Evolutionary conservation across 805 yeast genomes (phyloP).

Genomic region (Brettanomyces naardenensis): DNA sequence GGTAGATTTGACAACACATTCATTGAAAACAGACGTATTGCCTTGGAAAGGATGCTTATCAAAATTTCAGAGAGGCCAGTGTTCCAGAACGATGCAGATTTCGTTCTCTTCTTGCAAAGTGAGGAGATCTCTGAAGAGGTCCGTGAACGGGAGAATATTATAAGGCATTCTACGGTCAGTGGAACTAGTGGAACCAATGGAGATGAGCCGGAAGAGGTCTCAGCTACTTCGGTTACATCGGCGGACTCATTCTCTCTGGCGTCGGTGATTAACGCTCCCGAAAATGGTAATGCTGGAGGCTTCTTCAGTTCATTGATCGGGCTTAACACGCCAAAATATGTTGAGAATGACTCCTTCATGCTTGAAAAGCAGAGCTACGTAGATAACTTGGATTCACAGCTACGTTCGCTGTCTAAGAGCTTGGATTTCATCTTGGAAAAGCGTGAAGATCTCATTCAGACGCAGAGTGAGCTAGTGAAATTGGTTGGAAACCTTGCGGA

Average conservation of each 20-base stretch:
- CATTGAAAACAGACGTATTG: slow-evolving; percentile 75
- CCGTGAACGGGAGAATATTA: slow-evolving; percentile 53
- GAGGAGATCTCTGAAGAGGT: slow-evolving; percentile 62
- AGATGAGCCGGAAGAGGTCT: slow-evolving; percentile 19
- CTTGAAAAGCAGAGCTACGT: slow-evolving; percentile 58
- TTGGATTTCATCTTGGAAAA: slow-evolving; percentile 69
- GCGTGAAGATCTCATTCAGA: slow-evolving; percentile 60
- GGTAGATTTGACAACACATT: slow-evolving; percentile 90
- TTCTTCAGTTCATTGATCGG: slow-evolving; percentile 66
- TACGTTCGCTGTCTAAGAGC: slow-evolving; percentile 60
- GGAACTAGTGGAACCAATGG: slow-evolving; percentile 18
- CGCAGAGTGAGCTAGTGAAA: slow-evolving; percentile 56
- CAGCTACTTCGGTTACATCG: slow-evolving; percentile 7
- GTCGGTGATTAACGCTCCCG: slow-evolving; percentile 18
- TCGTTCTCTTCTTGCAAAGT: slow-evolving; percentile 68
- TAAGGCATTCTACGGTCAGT: slow-evolving; percentile 16
- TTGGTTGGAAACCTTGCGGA: slow-evolving; percentile 55
- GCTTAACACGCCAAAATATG: slow-evolving; percentile 51
- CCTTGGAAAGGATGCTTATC: slow-evolving; percentile 77
- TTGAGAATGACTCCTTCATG: slow-evolving; percentile 77
- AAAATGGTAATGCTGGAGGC: slow-evolving; percentile 23
- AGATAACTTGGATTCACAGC: slow-evolving; percentile 65
- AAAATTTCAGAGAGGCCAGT: slow-evolving; percentile 53
- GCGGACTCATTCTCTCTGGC: slow-evolving; percentile 20
- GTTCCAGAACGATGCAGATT: slow-evolving; percentile 67